These are phyloP conservation scores for Prunus salicina DNA, from an alignment of 306 rosid genomes.

Conservation along the genomic window DNA sequence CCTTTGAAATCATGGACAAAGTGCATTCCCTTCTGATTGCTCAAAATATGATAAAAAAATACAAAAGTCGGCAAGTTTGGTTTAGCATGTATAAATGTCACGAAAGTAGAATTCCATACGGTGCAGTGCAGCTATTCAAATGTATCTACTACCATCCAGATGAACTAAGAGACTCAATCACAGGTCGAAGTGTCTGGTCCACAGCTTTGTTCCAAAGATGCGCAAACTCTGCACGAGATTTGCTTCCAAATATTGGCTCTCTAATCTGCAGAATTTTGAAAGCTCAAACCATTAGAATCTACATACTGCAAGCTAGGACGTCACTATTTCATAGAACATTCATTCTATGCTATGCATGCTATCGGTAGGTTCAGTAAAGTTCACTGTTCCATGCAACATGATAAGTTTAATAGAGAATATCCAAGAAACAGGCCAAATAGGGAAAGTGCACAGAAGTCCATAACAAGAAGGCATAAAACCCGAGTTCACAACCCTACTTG, in stretches of 20 bases:
- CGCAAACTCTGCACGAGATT: conserved; percentile 58
- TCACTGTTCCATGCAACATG: neutral
- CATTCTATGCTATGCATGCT: neutral
- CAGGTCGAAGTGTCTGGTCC: conserved; percentile 70
- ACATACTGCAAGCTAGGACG: conserved; percentile 14
- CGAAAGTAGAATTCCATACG: conserved; percentile 4
- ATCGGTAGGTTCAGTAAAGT: neutral
- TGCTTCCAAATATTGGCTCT: conserved; percentile 69
- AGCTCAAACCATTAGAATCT: conserved; percentile 19
- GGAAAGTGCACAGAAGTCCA: neutral
- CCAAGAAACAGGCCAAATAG: neutral
- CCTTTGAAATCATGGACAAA: conserved; percentile 2
- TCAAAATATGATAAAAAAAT: conserved; percentile 18
- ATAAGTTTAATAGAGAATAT: neutral
- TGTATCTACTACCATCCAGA: conserved; percentile 91
- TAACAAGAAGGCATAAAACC: conserved; percentile 1
- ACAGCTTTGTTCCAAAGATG: conserved; percentile 80
- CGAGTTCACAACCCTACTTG: neutral
- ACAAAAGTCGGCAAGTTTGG: conserved; percentile 17
- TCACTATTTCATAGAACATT: no score
- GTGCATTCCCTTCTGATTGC: conserved; percentile 16
- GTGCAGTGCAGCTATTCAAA: conserved; percentile 7
- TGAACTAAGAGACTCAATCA: conserved; percentile 68
- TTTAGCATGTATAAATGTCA: conserved; percentile 16
- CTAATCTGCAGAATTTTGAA: conserved; percentile 39